These are phyloP conservation scores for Xylaria flabelliformis DNA, from an alignment of 495 filamentous ascomycete genomes.

Conservation along the genomic window DNA sequence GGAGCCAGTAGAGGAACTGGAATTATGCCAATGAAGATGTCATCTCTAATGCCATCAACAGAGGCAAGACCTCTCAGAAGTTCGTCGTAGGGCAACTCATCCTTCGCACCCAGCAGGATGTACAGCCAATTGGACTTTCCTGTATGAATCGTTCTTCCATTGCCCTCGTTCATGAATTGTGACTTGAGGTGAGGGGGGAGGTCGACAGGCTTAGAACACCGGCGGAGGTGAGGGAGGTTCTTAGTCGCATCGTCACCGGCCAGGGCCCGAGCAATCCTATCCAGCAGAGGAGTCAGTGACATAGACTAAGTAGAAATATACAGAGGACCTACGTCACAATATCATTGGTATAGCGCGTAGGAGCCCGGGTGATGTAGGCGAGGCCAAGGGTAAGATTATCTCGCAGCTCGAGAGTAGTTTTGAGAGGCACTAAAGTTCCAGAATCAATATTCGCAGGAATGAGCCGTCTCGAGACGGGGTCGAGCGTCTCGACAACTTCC, in stretches of 20 bases:
- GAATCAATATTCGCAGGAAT: conserved; percentile 34
- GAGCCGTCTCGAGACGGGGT: conserved; percentile 39
- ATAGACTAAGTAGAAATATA: not conserved
- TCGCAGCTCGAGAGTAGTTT: conserved; percentile 60
- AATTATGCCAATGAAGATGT: conserved; percentile 58
- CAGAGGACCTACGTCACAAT: conserved; percentile 56
- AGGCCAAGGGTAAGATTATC: conserved; percentile 54
- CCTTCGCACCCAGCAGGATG: conserved; percentile 53
- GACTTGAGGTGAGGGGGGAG: conserved; percentile 63
- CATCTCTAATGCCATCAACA: conserved; percentile 48
- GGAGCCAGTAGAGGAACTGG: conserved; percentile 78
- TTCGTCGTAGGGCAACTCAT: conserved; percentile 48
- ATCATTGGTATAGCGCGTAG: conserved; percentile 57
- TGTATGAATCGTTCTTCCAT: conserved; percentile 52
- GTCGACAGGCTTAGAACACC: conserved; percentile 74
- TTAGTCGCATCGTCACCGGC: conserved; percentile 48
- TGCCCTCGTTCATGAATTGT: conserved; percentile 54
- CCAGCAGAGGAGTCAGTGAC: conserved; percentile 26
- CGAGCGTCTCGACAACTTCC: conserved; percentile 43
- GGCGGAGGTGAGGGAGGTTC: conserved; percentile 78
- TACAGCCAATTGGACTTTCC: conserved; percentile 56
- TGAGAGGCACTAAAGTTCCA: conserved; percentile 57
- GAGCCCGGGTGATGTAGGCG: conserved; percentile 60
- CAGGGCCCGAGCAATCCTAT: conserved; percentile 34
- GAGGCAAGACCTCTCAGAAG: conserved; percentile 42